Evolutionary conservation across 1,284 basidiomycete species (phyloP), one percentile per base, ranked within the genome.

Genomic region (Cutaneotrichosporon cavernicola): DNA sequence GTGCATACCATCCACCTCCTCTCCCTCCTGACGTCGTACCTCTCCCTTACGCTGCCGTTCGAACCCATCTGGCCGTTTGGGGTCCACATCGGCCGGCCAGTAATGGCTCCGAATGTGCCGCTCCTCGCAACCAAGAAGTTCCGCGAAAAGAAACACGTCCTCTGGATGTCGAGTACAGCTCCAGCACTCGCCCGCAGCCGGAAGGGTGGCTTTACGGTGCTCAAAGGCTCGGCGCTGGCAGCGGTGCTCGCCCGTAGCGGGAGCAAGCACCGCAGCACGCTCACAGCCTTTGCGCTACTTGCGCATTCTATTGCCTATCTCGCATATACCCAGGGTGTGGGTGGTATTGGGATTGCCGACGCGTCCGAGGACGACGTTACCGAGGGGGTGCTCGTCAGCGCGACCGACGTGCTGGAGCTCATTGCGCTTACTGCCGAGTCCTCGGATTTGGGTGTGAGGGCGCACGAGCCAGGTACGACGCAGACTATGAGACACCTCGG

Each of bases 281-380:
- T 77, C 14, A 73, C 69, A 9, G 68, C 75, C 4, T 78, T 74
- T 52, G 76, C 69, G 2, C 67, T 79, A 18, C 67, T 79, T 1
- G 67, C 73, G 5, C 75, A 76, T 56, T 75, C 75, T 0, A 64
- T 78, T 2, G 72, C 76, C 1, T 79, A 79, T 58, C 69, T 79
- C 3, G 78, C 76, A 5, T 77, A 72, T 70, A 73, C 71, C 4
- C 76, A 78, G 61, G 76, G 76, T 21, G 78, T 77, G 8, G 61
- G 67, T 3, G 73, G 73, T 2, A 71, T 77, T 18, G 76, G 76
- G 2, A 67, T 78, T 22, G 50, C 49, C 36, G 57, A 57, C 26
- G 11, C 30, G 13, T 36, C 43, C 16, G 40, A 60, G 50, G 51
- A 57, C 40, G 60, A 65, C 30, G 70, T 68, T 10, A 63, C 65